Evolutionary conservation across 805 yeast species (phyloP).

Genomic region (Saturnispora diversa): DNA sequence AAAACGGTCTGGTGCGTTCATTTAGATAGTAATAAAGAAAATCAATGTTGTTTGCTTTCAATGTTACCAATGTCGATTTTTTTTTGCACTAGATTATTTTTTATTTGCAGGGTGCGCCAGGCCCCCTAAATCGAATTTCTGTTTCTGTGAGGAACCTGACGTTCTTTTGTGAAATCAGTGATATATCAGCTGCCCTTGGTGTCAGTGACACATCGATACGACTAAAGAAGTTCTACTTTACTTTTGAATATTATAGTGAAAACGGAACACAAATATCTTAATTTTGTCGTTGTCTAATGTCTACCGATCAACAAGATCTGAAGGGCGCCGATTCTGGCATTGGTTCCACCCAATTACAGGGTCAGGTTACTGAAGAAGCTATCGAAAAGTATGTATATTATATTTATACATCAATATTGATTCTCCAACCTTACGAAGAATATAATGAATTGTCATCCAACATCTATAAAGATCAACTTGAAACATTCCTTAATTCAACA

Average conservation of each 20-base stretch:
- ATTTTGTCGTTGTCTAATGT: constrained; percentile 1
- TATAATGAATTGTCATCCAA: too few species aligned
- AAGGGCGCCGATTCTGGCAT: background rate
- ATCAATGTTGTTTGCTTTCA: background rate
- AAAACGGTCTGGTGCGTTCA: constrained; percentile 99
- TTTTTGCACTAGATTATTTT: background rate
- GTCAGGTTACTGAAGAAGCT: background rate
- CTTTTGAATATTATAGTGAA: background rate
- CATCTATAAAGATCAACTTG: too few species aligned
- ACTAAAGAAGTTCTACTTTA: too few species aligned
- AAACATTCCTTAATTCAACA: too few species aligned
- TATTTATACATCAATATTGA: too few species aligned
- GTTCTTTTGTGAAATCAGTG: background rate
- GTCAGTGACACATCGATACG: background rate
- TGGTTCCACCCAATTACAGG: background rate
- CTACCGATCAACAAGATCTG: constrained; percentile 4
- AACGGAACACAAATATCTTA: background rate
- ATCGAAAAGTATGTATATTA: constrained; percentile 1
- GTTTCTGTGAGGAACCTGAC: background rate
- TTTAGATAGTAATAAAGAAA: constrained; percentile 22
- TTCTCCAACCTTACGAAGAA: too few species aligned
- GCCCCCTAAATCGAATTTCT: constrained; percentile 3
- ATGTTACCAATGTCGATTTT: too few species aligned
- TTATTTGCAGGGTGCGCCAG: background rate
- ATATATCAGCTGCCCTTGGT: background rate